Evolutionary conservation across 176 grass and related monocot species (phyloP).

Genomic region (Poa pratensis): DNA sequence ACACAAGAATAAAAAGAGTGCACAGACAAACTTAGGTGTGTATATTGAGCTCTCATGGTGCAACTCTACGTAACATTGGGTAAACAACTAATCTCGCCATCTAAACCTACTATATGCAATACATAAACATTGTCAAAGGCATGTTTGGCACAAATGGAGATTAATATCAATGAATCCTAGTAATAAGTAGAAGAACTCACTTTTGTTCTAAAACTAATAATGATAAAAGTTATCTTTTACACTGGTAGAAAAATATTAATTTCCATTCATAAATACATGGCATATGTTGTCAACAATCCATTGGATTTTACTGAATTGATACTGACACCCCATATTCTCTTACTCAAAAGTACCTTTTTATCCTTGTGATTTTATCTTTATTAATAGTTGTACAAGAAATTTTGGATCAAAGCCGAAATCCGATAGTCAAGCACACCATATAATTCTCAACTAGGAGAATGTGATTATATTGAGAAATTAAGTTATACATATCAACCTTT

Average conservation of each 20-base stretch:
- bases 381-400: neutral
- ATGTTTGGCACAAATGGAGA: neutral
- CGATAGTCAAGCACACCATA: neutral
- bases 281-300: neutral
- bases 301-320: neutral
- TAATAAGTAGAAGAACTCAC: neutral
- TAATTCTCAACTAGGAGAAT: neutral
- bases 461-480: slow-evolving; percentile 1
- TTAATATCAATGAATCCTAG: neutral
- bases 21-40: too few species aligned
- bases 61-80: neutral
- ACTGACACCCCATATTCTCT: neutral
- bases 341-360: neutral
- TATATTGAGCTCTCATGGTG: neutral
- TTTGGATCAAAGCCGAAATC: neutral
- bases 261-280: neutral
- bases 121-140: neutral
- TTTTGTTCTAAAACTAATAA: neutral
- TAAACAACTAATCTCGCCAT: neutral
- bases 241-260: neutral
- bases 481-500: slow-evolving; percentile 22
- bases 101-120: neutral
- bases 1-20: neutral
- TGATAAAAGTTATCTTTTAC: neutral
- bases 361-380: neutral